Evolutionary conservation across 2,329 filamentous ascomycete species (phyloP).

Genomic region (Pezicula neosporulosa): DNA sequence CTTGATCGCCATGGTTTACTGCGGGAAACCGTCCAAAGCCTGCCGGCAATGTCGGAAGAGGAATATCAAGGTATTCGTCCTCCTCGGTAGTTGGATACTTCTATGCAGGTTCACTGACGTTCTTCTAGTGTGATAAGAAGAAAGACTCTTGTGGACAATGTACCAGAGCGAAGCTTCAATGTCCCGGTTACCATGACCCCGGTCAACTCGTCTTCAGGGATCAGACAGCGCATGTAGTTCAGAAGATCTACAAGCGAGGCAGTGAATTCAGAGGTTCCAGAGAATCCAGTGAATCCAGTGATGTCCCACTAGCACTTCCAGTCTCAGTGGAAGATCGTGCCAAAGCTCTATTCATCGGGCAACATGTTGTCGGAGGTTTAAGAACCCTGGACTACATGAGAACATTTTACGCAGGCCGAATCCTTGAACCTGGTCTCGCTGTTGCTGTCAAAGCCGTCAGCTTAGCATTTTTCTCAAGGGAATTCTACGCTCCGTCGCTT

Average conservation of each 20-base stretch:
- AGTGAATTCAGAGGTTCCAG: not conserved
- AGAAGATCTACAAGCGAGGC: constrained; percentile 1
- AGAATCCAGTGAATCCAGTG: not conserved
- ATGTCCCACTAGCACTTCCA: not conserved
- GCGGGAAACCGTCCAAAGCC: constrained; percentile 13
- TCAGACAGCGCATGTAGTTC: constrained; percentile 5
- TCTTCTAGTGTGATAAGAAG: constrained; percentile 13
- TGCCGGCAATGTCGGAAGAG: constrained; percentile 15
- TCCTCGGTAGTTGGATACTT: not conserved
- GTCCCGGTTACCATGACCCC: constrained; percentile 13
- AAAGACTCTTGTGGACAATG: constrained; percentile 9
- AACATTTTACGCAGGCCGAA: constrained; percentile 1
- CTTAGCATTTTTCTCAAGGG: constrained; percentile 11
- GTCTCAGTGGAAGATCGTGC: not conserved
- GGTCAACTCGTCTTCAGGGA: constrained; percentile 10
- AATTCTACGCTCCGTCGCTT: constrained; percentile 5
- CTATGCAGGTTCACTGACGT: not conserved
- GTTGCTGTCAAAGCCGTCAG: constrained; percentile 14
- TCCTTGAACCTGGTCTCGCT: constrained; percentile 2
- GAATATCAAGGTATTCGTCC: constrained; percentile 10
- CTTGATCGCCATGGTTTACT: constrained; percentile 11
- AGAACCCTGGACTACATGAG: constrained; percentile 9
- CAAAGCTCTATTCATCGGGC: constrained; percentile 6
- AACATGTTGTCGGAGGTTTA: constrained; percentile 8
- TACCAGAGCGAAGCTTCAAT: constrained; percentile 7